Percentiles rank a stretch among this genome's conserved stretches.
phyloP scores from a whole-genome alignment of 2,329 filamentous ascomycete species.

The Diaporthe sp. region DNA sequence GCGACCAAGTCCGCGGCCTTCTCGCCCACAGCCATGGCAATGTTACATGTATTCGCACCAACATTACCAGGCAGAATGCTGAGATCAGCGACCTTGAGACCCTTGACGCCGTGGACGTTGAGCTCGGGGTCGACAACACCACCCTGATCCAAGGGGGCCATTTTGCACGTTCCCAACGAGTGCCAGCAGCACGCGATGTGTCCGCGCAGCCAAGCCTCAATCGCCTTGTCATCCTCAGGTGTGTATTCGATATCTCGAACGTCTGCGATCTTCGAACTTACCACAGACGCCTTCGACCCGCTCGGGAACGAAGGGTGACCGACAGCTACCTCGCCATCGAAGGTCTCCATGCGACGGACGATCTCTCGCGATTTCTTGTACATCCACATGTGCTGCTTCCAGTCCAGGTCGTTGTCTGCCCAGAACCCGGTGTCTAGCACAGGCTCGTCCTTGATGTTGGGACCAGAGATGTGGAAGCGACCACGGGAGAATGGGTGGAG shows the following conservation, averaged over 20 bases:
- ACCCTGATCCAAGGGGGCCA: slow-evolving; percentile 54
- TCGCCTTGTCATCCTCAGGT: slow-evolving; percentile 60
- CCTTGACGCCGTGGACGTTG: slow-evolving; percentile 56
- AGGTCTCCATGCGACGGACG: slow-evolving; percentile 65
- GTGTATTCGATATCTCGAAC: slow-evolving; percentile 59
- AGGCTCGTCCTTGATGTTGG: slow-evolving; percentile 52
- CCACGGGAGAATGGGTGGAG: slow-evolving; percentile 73
- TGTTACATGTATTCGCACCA: slow-evolving; percentile 56
- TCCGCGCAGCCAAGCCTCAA: slow-evolving; percentile 56
- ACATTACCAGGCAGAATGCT: slow-evolving; percentile 55
- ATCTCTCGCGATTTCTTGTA: slow-evolving; percentile 77
- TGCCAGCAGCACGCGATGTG: slow-evolving; percentile 57
- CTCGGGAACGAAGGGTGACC: slow-evolving; percentile 59
- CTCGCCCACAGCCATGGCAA: slow-evolving; percentile 52
- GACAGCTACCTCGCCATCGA: slow-evolving; percentile 58
- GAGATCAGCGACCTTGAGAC: slow-evolving; percentile 55
- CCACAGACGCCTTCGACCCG: slow-evolving; percentile 2
- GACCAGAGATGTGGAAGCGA: slow-evolving; percentile 68
- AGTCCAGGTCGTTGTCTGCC: slow-evolving; percentile 64
- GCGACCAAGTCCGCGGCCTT: slow-evolving; percentile 51
- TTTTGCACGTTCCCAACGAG: slow-evolving; percentile 59
- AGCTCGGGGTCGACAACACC: slow-evolving; percentile 58
- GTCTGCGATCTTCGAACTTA: neutral
- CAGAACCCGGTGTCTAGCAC: slow-evolving; percentile 55
- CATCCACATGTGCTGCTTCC: slow-evolving; percentile 70